Conservation (phyloP, 139 green algal species). For the Chlorella vulgaris region DNA sequence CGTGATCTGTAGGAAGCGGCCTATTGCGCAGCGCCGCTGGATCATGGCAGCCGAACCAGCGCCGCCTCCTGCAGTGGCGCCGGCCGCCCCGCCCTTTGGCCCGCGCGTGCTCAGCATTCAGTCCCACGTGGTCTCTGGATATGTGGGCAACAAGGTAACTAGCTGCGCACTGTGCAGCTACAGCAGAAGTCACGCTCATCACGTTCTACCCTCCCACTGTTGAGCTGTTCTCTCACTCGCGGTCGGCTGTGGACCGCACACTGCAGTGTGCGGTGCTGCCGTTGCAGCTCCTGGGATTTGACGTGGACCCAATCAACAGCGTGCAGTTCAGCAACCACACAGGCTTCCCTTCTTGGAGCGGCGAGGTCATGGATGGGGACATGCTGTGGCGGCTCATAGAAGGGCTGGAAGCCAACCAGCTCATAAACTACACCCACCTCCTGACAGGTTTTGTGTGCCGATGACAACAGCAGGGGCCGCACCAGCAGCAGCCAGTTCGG, state of each 20-base stretch:
- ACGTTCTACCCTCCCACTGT: no score
- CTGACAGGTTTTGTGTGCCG: constrained; percentile 89
- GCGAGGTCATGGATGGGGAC: constrained; percentile 72
- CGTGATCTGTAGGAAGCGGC: no score
- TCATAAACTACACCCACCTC: constrained; percentile 85
- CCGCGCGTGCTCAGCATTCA: constrained; percentile 30
- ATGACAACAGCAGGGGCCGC: background rate
- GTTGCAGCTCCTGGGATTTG: constrained; percentile 91
- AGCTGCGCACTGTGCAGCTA: background rate
- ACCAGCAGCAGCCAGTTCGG: no score
- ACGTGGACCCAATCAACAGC: constrained; percentile 85
- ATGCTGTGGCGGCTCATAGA: constrained; percentile 70
- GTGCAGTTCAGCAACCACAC: constrained; percentile 80
- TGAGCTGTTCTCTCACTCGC: no score
- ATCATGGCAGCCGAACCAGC: background rate
- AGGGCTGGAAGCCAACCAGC: constrained; percentile 88
- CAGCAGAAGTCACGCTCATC: background rate
- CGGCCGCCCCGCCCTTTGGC: background rate
- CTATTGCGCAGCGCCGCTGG: no score
- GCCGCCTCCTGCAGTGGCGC: background rate
- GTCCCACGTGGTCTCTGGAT: constrained; percentile 79
- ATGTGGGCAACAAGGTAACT: constrained; percentile 87
- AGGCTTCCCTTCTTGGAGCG: constrained; percentile 75
- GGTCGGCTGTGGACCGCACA: no score
- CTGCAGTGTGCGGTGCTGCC: constrained; percentile 77